These are phyloP conservation scores for Chlorella vulgaris DNA, from an alignment of 139 green algal genomes.

Conservation along the genomic window DNA sequence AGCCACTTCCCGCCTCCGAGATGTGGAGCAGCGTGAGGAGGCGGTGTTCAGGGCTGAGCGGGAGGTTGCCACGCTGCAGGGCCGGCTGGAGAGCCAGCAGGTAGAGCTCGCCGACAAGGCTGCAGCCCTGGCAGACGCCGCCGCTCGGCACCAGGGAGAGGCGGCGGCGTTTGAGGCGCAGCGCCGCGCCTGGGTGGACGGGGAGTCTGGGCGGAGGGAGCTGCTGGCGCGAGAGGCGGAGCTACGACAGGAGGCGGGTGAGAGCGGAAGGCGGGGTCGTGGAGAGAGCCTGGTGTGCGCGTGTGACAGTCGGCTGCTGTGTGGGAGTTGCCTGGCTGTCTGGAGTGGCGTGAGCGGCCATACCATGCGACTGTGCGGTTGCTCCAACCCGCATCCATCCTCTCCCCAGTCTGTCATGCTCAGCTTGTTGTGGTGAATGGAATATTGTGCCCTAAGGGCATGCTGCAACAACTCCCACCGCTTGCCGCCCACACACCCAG, in stretches of 20 bases:
- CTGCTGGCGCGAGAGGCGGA: conserved; percentile 24
- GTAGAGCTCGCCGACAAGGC: conserved; percentile 30
- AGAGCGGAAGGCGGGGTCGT: not conserved
- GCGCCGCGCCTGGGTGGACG: conserved; percentile 34
- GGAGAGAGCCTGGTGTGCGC: no score
- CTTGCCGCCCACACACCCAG: no score
- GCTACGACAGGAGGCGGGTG: conserved; percentile 31
- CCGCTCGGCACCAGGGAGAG: conserved; percentile 37
- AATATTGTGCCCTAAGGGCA: no score
- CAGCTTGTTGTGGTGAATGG: no score
- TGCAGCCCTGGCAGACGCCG: conserved; percentile 26
- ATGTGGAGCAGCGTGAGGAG: conserved; percentile 41
- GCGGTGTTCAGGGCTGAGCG: conserved; percentile 37
- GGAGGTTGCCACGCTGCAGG: conserved; percentile 27
- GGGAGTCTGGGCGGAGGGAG: conserved; percentile 22
- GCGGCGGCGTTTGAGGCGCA: conserved; percentile 23
- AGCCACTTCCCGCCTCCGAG: not conserved
- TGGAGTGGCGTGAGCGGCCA: no score
- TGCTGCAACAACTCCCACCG: no score
- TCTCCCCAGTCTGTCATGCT: no score
- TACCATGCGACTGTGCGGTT: no score
- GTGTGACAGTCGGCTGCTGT: no score
- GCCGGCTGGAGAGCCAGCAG: conserved; percentile 39
- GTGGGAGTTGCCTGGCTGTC: not conserved
- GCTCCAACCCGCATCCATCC: no score